Evolutionary conservation across 192 early-diverging fungal genomes (phyloP), one percentile per base, ranked within the genome.

Genomic region (Coemansia sp.): DNA sequence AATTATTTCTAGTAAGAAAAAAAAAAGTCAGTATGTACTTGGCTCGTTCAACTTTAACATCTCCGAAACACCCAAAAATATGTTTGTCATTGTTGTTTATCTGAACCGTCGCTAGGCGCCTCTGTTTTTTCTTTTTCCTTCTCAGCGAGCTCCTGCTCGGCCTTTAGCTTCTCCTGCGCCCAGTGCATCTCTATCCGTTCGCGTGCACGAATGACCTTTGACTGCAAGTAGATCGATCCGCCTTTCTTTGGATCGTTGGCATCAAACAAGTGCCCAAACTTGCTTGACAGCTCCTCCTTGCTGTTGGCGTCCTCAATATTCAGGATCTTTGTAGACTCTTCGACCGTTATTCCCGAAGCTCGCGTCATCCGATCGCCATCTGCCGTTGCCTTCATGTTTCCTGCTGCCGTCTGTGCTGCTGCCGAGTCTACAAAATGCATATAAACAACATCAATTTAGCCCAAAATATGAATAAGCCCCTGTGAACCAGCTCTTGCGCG

Each of bases 111-210:
- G 49, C 49, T 25, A 25, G 49, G 13, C 9, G 49, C 9, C 9
- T 52, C 49, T 52, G 49, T 52, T 1, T 25, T 52, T 25, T 52
- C 23, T 11, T 52, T 52, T 25, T 52, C 23, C 3, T 52, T 25
- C 22, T 52, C 49, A 25, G 23, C 9, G 23, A 25, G 9, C 4
- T 52, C 72, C 35, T 75, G 70, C 46, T 81, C 70, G 13, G 79
- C 79, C 57, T 70, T 66, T 9, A 81, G 61, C 46, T 73, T 83
- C 41, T 75, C 70, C 53, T 83, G 76, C 35, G 86, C 87, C 82
- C 91, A 83, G 66, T 97, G 94, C 85, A 93, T 81, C 55, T 97
- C 95, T 63, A 97, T 79, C 69, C 97, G 90, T 76, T 99, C 97
- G 61, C 93, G 92, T 23, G 97, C 97, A 54, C 94, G 77, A 11